These are phyloP conservation scores for Colletotrichum sp. DNA, from an alignment of 2,329 filamentous ascomycete species.

Conservation along the genomic window DNA sequence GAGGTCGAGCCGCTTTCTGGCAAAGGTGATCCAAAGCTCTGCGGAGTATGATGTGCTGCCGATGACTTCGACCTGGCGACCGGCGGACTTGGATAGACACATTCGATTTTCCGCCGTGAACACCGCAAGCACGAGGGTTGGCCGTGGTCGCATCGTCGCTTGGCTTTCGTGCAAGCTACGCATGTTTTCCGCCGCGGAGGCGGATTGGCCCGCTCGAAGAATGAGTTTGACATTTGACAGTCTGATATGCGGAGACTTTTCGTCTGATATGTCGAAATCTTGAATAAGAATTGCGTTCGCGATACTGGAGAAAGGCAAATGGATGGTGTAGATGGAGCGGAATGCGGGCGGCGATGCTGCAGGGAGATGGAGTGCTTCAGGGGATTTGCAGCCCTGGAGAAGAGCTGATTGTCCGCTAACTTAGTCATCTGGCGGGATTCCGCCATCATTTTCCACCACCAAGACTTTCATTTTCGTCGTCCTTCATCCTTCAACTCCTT, in stretches of 20 bases:
- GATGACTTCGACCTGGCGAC: not conserved
- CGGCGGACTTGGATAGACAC: slow-evolving; percentile 43
- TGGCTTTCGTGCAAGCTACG: slow-evolving; percentile 58
- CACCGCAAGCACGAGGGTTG: slow-evolving; percentile 58
- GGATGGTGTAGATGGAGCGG: not conserved
- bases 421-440: slow-evolving; percentile 13
- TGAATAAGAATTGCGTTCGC: not conserved
- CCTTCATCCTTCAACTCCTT: not conserved
- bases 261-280: not conserved
- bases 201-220: slow-evolving; percentile 44
- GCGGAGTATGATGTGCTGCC: not conserved
- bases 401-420: not conserved
- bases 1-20: not conserved
- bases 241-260: not conserved
- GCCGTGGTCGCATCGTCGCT: slow-evolving; percentile 59
- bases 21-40: not conserved
- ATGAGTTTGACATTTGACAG: slow-evolving; percentile 15
- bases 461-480: not conserved
- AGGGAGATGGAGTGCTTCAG: not conserved
- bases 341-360: not conserved
- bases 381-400: not conserved
- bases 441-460: slow-evolving; percentile 5
- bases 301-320: not conserved
- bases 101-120: slow-evolving; percentile 47
- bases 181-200: slow-evolving; percentile 60